A percentile compares a stretch with the other conserved stretches of the same genome.
Conservation (phyloP, 129 eudicot species). For the Ambrosia trifida region DNA sequence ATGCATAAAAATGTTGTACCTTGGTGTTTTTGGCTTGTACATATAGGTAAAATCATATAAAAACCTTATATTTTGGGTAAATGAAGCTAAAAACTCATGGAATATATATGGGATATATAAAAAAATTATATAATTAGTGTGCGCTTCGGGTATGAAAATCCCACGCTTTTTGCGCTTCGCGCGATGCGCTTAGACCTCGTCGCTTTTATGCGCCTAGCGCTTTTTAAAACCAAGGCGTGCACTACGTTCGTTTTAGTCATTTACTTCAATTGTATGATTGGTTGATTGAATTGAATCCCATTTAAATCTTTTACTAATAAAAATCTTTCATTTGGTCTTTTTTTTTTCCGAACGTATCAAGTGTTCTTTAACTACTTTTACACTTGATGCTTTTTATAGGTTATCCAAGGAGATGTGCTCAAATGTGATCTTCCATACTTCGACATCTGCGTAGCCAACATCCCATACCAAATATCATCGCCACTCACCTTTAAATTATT, state of each 20-base stretch:
- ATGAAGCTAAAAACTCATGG: too few species aligned
- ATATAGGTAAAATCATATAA: too few species aligned
- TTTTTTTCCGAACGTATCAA: background rate
- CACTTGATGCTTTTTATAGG: constrained; percentile 38
- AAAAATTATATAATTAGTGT: too few species aligned
- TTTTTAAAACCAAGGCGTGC: too few species aligned
- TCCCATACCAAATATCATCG: constrained; percentile 92
- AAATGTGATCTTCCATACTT: constrained; percentile 92
- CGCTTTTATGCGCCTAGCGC: too few species aligned
- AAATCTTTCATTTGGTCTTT: background rate
- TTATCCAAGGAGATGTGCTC: constrained; percentile 89
- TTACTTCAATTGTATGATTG: background rate
- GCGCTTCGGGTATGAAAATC: too few species aligned
- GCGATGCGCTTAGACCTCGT: too few species aligned
- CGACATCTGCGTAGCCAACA: constrained; percentile 93
- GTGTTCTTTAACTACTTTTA: background rate
- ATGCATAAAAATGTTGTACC: too few species aligned
- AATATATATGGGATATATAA: too few species aligned
- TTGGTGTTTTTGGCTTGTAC: too few species aligned
- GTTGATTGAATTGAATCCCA: background rate
- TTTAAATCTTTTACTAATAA: background rate
- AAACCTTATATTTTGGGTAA: too few species aligned
- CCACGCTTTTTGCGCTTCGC: too few species aligned
- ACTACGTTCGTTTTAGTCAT: background rate
- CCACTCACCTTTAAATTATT: constrained; percentile 81